Base-by-base conservation (phyloP, 108 stramenopile genomes). In the Chaetoceros muelleri region DNA sequence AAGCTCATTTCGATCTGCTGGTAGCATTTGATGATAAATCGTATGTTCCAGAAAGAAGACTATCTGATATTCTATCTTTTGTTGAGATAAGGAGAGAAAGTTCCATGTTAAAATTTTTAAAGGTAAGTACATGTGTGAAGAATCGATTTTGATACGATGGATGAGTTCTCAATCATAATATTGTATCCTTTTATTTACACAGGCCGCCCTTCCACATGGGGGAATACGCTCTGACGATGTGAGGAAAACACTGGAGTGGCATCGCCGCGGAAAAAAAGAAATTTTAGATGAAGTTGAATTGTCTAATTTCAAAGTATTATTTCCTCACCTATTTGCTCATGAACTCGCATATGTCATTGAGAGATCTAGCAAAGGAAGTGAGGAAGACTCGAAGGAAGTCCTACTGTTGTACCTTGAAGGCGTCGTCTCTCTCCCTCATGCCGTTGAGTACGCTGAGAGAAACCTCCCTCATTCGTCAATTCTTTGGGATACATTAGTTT, bases 301-400 rank as follows among this genome's bases (percentile, higher is more conserved):
- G n/a, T 49, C 48, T 16, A 49, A 49, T 16, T 16, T 16, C 13
- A 21, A 48, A 34, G 48, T 27, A 18, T 44, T n/a, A 2, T 51
- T 34, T 44, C 70, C 71, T 17, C 58, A 62, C 44, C 58, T 70
- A 0, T 91, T 84, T 73, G 83, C 89, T 21, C 51, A 84, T 16
- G 89, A 91, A 58, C 64, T 91, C 28, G 89, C 85, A 3, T 87
- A 81, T 49, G 69, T 87, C 23, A 81, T 87, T 28, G 89, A 91
- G 49, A 65, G 77, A 31, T 87, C 70, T 70, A 68, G 75, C 22
- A 53, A 70, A 17, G 76, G 73, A 24, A 67, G 67, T 2, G 65
- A 59, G 50, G 75, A 60, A 0, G 69, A 74, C 28, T 23, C 82
- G 47, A 55, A 62, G 17, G 57, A 65, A 7, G 65, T 86, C 19